Evolutionary conservation across 1,139 yeast genomes (phyloP).

Genomic region (Pichia sp.): DNA sequence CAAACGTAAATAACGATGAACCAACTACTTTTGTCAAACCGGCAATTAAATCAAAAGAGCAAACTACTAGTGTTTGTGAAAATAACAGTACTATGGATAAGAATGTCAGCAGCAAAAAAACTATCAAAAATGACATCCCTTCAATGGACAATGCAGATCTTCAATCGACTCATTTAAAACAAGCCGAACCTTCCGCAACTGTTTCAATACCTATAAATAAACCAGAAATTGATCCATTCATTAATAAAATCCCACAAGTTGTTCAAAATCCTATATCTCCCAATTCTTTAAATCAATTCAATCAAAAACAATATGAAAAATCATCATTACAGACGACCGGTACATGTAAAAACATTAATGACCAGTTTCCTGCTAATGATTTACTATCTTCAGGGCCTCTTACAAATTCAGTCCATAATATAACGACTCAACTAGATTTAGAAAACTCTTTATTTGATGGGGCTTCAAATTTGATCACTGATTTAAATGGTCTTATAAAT

Average conservation of each 20-base stretch:
- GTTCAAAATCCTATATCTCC: constrained; percentile 32
- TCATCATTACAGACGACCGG: neutral
- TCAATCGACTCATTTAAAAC: neutral
- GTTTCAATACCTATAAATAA: neutral
- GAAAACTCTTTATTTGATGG: constrained; percentile 39
- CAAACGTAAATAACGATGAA: neutral
- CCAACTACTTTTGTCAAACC: neutral
- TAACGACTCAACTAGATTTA: constrained; percentile 16
- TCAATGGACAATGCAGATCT: neutral
- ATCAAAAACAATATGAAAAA: neutral
- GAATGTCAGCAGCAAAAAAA: neutral
- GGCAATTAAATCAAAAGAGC: neutral
- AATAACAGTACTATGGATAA: no score
- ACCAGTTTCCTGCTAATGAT: neutral
- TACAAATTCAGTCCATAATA: neutral
- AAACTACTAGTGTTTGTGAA: no score
- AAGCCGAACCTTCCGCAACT: neutral
- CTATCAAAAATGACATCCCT: neutral
- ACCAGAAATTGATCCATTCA: constrained; percentile 14
- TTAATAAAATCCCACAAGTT: constrained; percentile 22
- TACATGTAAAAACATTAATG: neutral
- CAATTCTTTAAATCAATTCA: constrained; percentile 7
- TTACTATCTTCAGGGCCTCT: neutral
- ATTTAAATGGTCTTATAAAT: constrained; percentile 39
- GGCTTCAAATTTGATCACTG: constrained; percentile 45